phyloP scores from a whole-genome alignment of 2,329 filamentous ascomycete genomes.

The Dactylellina cionopaga region DNA sequence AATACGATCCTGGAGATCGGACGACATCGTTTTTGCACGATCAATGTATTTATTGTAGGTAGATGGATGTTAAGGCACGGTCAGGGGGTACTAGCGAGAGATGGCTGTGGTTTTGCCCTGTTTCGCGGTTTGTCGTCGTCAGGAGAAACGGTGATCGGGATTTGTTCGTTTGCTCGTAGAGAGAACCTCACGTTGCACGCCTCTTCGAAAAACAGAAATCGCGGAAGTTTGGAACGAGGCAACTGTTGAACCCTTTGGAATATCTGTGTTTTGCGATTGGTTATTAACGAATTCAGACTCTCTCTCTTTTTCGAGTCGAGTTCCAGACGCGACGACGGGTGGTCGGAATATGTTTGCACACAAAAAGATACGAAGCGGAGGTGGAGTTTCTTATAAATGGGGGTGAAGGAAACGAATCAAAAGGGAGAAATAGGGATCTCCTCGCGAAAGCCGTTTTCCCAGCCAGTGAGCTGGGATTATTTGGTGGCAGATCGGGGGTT shows the following conservation, averaged over 20 bases:
- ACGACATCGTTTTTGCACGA: slow-evolving; percentile 51
- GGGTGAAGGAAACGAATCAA: slow-evolving; percentile 50
- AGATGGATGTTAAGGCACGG: neutral
- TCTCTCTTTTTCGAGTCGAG: slow-evolving; percentile 21
- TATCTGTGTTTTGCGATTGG: slow-evolving; percentile 41
- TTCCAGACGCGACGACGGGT: slow-evolving; percentile 45
- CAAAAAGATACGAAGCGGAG: slow-evolving; percentile 38
- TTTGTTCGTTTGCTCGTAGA: slow-evolving; percentile 20
- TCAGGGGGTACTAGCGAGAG: neutral
- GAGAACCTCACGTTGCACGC: slow-evolving; percentile 15
- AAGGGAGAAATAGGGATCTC: slow-evolving; percentile 52
- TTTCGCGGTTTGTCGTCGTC: slow-evolving; percentile 23
- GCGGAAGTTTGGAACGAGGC: slow-evolving; percentile 14
- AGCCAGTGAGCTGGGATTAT: slow-evolving; percentile 47
- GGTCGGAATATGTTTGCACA: slow-evolving; percentile 16
- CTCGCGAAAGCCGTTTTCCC: slow-evolving; percentile 53
- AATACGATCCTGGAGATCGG: slow-evolving; percentile 78
- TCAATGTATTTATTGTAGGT: slow-evolving; percentile 1
- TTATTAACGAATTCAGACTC: slow-evolving; percentile 35
- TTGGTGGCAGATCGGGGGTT: slow-evolving; percentile 53
- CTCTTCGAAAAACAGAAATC: slow-evolving; percentile 19
- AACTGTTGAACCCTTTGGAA: neutral
- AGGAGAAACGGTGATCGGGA: slow-evolving; percentile 18
- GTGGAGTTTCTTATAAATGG: slow-evolving; percentile 52
- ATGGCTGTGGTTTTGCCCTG: slow-evolving; percentile 7